These are phyloP conservation scores for Aureobasidium melanogenum DNA, from an alignment of 2,329 filamentous ascomycete genomes.

Conservation along the genomic window DNA sequence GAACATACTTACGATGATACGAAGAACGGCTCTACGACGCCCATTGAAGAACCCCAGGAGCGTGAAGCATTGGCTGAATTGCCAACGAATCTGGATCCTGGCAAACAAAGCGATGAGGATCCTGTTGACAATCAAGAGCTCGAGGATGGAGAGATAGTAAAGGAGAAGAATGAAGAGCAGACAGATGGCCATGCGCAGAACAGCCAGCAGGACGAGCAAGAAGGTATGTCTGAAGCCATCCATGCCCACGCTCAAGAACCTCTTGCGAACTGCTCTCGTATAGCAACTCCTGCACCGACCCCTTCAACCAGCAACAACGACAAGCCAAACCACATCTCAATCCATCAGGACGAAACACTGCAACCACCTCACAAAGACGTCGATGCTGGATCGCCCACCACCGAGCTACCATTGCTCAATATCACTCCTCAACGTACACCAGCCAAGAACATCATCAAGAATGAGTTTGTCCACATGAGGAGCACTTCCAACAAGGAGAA, in stretches of 20 bases:
- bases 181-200: conserved; percentile 11
- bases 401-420: conserved; percentile 17
- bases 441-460: conserved; percentile 18
- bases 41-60: conserved; percentile 13
- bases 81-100: conserved; percentile 25
- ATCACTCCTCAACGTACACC: conserved; percentile 18
- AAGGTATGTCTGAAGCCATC: not conserved
- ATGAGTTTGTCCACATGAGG: conserved; percentile 20
- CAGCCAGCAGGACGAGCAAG: not conserved
- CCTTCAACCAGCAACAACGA: not conserved
- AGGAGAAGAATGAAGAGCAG: not conserved
- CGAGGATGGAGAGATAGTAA: conserved; percentile 18
- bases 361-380: conserved; percentile 16
- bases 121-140: not conserved
- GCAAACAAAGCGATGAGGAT: not conserved
- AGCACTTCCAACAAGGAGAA: conserved; percentile 27
- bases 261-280: not conserved
- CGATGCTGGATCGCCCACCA: conserved; percentile 18
- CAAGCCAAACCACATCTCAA: not conserved
- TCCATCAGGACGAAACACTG: not conserved
- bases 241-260: not conserved
- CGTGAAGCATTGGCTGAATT: conserved; percentile 33
- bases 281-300: not conserved
- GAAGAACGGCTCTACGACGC: not conserved
- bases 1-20: conserved; percentile 1